Evolutionary conservation across 495 filamentous ascomycete genomes (phyloP).

Genomic region (Daldinia caldariorum): DNA sequence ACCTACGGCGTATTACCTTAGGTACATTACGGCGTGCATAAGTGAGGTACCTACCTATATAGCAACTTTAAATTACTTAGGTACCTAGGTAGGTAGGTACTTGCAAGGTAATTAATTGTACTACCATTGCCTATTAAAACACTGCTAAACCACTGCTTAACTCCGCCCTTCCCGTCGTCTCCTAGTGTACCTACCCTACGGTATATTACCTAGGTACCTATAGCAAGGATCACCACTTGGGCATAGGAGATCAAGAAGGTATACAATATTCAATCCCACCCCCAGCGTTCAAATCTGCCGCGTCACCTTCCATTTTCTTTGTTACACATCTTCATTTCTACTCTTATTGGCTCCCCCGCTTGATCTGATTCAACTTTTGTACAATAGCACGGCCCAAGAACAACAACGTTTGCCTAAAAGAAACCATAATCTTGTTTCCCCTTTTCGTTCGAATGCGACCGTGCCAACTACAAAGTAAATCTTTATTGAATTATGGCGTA

Average conservation of each 20-base stretch:
- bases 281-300: conserved; percentile 38
- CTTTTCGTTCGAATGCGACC: conserved; percentile 11
- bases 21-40: too few relatives aligned
- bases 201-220: neutral
- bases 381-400: conserved; percentile 20
- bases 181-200: too few relatives aligned
- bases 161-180: too few relatives aligned
- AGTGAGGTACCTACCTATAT: too few relatives aligned
- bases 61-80: too few relatives aligned
- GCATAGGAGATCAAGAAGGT: neutral
- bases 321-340: conserved; percentile 22
- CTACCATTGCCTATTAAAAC: too few relatives aligned
- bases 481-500: conserved; percentile 29
- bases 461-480: conserved; percentile 11
- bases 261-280: conserved; percentile 26
- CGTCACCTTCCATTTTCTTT: conserved; percentile 33
- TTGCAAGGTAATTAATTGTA: too few relatives aligned
- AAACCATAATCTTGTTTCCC: conserved; percentile 7
- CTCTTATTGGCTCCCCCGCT: conserved; percentile 35
- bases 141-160: too few relatives aligned
- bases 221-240: neutral
- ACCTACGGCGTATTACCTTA: too few relatives aligned
- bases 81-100: too few relatives aligned
- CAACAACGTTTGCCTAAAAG: conserved; percentile 17
- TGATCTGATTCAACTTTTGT: conserved; percentile 26